Conservation (phyloP, 2,329 filamentous ascomycete genomes). For the Fusarium sp. region DNA sequence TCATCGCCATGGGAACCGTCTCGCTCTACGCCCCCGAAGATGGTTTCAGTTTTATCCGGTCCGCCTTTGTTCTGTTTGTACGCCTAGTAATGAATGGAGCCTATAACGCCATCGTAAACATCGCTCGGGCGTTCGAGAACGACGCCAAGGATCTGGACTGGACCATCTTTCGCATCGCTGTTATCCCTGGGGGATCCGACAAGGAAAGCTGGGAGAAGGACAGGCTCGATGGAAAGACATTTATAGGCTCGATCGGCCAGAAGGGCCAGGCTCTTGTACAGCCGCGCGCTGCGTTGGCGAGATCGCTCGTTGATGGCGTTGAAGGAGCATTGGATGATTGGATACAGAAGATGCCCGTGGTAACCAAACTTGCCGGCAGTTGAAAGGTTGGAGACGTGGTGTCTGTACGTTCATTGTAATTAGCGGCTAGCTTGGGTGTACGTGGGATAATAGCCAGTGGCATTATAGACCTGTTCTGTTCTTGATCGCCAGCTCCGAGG, state of each 20-base stretch:
- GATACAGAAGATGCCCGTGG: not conserved
- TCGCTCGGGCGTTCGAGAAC: slow-evolving; percentile 36
- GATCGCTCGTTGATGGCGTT: slow-evolving; percentile 45
- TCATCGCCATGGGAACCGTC: slow-evolving; percentile 48
- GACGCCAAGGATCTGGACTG: slow-evolving; percentile 42
- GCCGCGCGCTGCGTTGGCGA: slow-evolving; percentile 30
- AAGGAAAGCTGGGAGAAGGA: slow-evolving; percentile 44
- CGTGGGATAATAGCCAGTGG: too few relatives aligned
- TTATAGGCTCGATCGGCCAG: slow-evolving; percentile 32
- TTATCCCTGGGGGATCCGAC: slow-evolving; percentile 42
- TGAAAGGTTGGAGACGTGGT: not conserved
- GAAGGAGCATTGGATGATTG: not conserved
- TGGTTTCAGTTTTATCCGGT: slow-evolving; percentile 22
- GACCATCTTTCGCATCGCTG: slow-evolving; percentile 43
- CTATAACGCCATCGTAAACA: slow-evolving; percentile 35
- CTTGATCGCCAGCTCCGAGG: too few relatives aligned
- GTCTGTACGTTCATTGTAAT: too few relatives aligned
- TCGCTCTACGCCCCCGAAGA: slow-evolving; percentile 44
- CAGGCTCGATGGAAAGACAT: slow-evolving; percentile 38
- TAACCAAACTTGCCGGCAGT: not conserved
- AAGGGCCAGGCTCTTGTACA: slow-evolving; percentile 31
- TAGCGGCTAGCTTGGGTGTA: too few relatives aligned
- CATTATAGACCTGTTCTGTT: too few relatives aligned
- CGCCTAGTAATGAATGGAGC: slow-evolving; percentile 12
- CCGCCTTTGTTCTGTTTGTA: slow-evolving; percentile 19